A percentile compares a stretch with the other conserved stretches of the same genome.
Evolutionary conservation across 2,329 filamentous ascomycete genomes (phyloP).

Genomic region (Apiospora pterosperma): DNA sequence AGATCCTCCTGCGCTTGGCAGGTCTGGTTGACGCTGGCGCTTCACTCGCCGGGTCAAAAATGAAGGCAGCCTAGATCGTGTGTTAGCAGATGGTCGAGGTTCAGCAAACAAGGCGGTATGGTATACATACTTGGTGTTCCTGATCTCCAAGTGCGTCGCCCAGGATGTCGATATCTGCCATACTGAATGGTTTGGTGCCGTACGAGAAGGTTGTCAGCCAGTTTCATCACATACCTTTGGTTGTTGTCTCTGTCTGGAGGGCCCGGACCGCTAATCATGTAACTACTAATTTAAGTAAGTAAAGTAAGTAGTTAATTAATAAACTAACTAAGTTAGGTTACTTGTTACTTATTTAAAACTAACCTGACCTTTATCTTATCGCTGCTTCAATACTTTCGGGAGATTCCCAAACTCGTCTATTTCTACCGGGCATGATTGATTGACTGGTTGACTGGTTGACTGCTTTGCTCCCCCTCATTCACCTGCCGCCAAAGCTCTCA

Average conservation of each 20-base stretch:
- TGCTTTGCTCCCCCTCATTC: not conserved
- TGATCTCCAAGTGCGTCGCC: slow-evolving; percentile 23
- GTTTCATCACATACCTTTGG: no score
- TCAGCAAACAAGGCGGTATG: not conserved
- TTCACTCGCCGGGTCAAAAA: slow-evolving; percentile 53
- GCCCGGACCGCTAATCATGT: no score
- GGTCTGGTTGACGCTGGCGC: slow-evolving; percentile 35
- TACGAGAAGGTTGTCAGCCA: not conserved
- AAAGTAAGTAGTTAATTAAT: not conserved
- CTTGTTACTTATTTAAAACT: no score
- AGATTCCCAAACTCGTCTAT: not conserved
- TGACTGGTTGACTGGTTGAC: not conserved
- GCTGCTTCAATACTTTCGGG: not conserved
- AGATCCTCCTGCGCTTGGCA: slow-evolving; percentile 55
- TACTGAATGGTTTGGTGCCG: slow-evolving; percentile 4
- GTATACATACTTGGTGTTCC: slow-evolving; percentile 20
- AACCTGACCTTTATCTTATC: no score
- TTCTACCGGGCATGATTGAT: not conserved
- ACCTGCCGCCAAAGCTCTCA: slow-evolving; percentile 9
- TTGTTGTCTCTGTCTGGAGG: not conserved
- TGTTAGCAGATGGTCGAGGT: not conserved
- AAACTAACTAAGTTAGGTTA: no score
- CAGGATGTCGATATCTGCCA: slow-evolving; percentile 20
- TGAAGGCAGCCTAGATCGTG: slow-evolving; percentile 51
- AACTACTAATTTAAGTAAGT: no score